These are phyloP conservation scores for apple (Malus domestica) DNA, from an alignment of 306 rosid species.

Conservation along the genomic window ASM211411v1 NC_041802.1:25955001-25955500, in stretches of 20 bases:
- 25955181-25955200: neutral
- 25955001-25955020: too few relatives aligned
- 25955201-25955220: neutral
- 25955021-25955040: fast-evolving
- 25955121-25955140: neutral
- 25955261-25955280: conserved; percentile 4
- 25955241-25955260: neutral
- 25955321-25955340: neutral
- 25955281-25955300: neutral
- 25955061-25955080: conserved; percentile 42
- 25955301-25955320: conserved; percentile 6
- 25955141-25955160: conserved; percentile 86
- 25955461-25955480: conserved; percentile 14
- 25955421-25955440: neutral
- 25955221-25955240: conserved; percentile 35
- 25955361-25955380: neutral
- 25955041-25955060: conserved; percentile 20
- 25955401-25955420: conserved; percentile 16
- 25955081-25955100: conserved; percentile 83
- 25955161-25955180: conserved; percentile 48
- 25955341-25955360: conserved; percentile 7
- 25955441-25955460: neutral
- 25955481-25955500: neutral
- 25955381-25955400: neutral
- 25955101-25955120: conserved; percentile 62